Conservation (phyloP, 1,284 basidiomycete genomes). For the Porogramme epimiltina region DNA sequence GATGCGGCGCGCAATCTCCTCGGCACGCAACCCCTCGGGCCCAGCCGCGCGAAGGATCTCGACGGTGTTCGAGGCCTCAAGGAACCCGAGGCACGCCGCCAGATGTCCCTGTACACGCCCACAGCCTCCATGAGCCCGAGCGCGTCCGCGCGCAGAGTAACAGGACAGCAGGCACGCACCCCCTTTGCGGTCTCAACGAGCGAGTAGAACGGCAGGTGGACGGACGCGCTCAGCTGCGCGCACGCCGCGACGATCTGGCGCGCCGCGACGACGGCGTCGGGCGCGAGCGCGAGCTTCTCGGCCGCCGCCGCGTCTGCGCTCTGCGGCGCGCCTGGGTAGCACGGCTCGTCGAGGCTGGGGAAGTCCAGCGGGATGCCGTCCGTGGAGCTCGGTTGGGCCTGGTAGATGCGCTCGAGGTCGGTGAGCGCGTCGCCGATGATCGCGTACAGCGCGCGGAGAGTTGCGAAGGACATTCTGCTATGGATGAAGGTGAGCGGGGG, state of each 20-base stretch:
- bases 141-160: slow-evolving; percentile 52
- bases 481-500: too few relatives aligned
- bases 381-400: not conserved
- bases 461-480: slow-evolving; percentile 43
- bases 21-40: slow-evolving; percentile 55
- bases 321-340: slow-evolving; percentile 40
- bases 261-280: slow-evolving; percentile 52
- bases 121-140: slow-evolving; percentile 4
- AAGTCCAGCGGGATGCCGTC: slow-evolving; percentile 44
- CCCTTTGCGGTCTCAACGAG: not conserved
- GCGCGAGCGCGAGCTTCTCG: slow-evolving; percentile 55
- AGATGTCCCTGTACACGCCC: slow-evolving; percentile 28
- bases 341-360: slow-evolving; percentile 54
- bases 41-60: slow-evolving; percentile 69
- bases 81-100: slow-evolving; percentile 63
- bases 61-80: slow-evolving; percentile 65
- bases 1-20: slow-evolving; percentile 44
- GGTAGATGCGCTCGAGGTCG: slow-evolving; percentile 12
- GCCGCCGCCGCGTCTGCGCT: slow-evolving; percentile 37
- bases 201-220: slow-evolving; percentile 36
- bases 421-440: slow-evolving; percentile 8
- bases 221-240: slow-evolving; percentile 56
- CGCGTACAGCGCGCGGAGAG: slow-evolving; percentile 21
- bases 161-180: slow-evolving; percentile 2
- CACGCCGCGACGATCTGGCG: slow-evolving; percentile 61